Percentiles rank a stretch among this genome's conserved stretches.
Conservation (phyloP, 2,329 filamentous ascomycete species). For the Diaporthe helianthi region DNA sequence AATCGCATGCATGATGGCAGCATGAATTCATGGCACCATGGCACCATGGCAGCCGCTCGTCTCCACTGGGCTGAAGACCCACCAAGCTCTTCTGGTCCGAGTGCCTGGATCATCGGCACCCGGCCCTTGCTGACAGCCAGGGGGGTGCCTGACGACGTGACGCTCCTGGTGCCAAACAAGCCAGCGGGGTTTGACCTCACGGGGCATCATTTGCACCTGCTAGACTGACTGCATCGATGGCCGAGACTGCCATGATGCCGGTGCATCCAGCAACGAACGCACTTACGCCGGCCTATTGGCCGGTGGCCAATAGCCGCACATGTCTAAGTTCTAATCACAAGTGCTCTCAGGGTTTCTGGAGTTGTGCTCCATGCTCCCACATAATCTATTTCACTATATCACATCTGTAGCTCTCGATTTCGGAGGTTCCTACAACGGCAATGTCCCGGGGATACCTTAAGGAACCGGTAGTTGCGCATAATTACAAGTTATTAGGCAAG, state of each 20-base stretch:
- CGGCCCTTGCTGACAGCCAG: conserved; percentile 2
- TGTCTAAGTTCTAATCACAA: background rate
- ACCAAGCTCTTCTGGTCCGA: conserved; percentile 10
- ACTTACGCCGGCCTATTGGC: too few species aligned
- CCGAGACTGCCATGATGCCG: conserved; percentile 2
- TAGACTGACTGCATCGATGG: background rate
- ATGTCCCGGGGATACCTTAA: too few species aligned
- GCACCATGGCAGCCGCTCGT: background rate
- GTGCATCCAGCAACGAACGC: background rate
- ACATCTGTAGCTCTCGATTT: background rate
- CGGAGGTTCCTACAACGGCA: background rate
- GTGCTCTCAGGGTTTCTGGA: background rate
- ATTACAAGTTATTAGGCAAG: background rate
- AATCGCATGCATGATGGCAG: background rate
- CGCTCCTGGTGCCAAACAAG: background rate
- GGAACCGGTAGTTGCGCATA: background rate
- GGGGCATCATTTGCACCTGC: conserved; percentile 1
- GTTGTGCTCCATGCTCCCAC: background rate
- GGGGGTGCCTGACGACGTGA: conserved; percentile 10
- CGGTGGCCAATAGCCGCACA: background rate
- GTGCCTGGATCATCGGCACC: conserved; percentile 28
- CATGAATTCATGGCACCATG: background rate
- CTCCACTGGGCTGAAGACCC: conserved; percentile 19
- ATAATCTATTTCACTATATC: too few species aligned
- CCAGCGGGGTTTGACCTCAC: background rate